Base-by-base conservation (phyloP, 495 filamentous ascomycete genomes). In the Aspergillus bridgeri region DNA sequence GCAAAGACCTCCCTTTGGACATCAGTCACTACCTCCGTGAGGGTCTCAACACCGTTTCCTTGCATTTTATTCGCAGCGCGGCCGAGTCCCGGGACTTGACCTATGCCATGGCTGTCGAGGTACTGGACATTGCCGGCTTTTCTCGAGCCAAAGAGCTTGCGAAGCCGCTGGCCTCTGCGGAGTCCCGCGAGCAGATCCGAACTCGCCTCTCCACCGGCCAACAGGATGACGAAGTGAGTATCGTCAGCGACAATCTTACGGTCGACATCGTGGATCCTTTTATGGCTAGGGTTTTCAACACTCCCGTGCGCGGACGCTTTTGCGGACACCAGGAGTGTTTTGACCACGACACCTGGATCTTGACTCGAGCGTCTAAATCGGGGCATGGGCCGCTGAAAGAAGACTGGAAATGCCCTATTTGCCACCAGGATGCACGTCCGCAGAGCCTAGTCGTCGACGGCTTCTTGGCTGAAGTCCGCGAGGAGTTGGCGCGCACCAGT, bases 321-420 rank as follows among this genome's bases (percentile, higher is more conserved):
- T 89, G 86, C 68, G 71, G 72, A 6, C 92, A 97, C 67, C 72
- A 83, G 38, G 90, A 96, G 69, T 95, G 90, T 67, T 96, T 97
- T 66, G 92, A 97, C 67, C 85, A 94, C 21, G 83, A 90, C 23
- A 91, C 83, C 0, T 96, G 88, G 73, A 79, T 97, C 13, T 65
- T 74, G 15, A 91, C 88, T 0, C 81, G 87, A 71, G 65, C 71
- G 69, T 58, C 74, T 67, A 55, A 63, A 62, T 56, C 74, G 64
- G 46, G 80, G 64, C 38, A 76, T 80, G 81, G 83, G 0, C 80
- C 80, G 33, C 75, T 82, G 55, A 78, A 83, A n/a, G 89, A 94
- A 51, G 81, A 84, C 53, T 95, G 92, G 89, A 81, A 75, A 43
- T 97, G 92, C 64, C 92, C 92, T 0, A 81, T 94, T 51, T 96